Evolutionary conservation across 768 basidiomycete species (phyloP).

Genomic region (Podaxis mareebaensis): DNA sequence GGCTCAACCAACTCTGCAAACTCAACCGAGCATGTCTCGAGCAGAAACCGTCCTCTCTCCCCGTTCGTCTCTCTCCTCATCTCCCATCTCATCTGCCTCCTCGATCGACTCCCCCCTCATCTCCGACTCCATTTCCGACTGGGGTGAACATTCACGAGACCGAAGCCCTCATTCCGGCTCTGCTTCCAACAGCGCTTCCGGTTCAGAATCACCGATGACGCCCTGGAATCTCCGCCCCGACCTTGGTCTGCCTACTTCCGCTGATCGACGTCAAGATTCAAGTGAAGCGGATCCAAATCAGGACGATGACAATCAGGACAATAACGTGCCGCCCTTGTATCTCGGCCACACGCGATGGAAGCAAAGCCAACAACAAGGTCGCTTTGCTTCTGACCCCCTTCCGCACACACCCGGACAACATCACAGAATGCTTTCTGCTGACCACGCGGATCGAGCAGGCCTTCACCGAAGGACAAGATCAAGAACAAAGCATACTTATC

Average conservation of each 20-base stretch:
- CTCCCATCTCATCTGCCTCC: slow-evolving; percentile 3
- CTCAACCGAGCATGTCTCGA: neutral
- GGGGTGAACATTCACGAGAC: neutral
- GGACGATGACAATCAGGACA: neutral
- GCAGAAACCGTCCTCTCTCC: slow-evolving; percentile 10
- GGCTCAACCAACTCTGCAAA: neutral
- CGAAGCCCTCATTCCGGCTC: neutral
- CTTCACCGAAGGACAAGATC: slow-evolving; percentile 8
- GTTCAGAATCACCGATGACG: neutral
- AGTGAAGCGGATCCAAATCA: neutral
- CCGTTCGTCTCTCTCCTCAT: slow-evolving; percentile 8
- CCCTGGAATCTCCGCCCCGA: slow-evolving; percentile 4
- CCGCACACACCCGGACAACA: slow-evolving; percentile 6
- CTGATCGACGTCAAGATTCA: slow-evolving; percentile 4
- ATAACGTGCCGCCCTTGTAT: neutral
- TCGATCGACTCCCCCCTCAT: slow-evolving; percentile 11
- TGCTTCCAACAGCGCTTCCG: neutral
- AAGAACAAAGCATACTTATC: neutral
- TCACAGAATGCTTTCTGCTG: slow-evolving; percentile 1
- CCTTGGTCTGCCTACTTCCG: neutral
- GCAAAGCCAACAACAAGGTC: slow-evolving; percentile 4
- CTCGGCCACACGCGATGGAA: slow-evolving; percentile 17
- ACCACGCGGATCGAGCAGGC: neutral
- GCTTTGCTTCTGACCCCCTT: neutral
- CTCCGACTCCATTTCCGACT: slow-evolving; percentile 8